These are phyloP conservation scores for Neurospora sp. DNA, from an alignment of 495 filamentous ascomycete genomes.

Conservation along the genomic window DNA sequence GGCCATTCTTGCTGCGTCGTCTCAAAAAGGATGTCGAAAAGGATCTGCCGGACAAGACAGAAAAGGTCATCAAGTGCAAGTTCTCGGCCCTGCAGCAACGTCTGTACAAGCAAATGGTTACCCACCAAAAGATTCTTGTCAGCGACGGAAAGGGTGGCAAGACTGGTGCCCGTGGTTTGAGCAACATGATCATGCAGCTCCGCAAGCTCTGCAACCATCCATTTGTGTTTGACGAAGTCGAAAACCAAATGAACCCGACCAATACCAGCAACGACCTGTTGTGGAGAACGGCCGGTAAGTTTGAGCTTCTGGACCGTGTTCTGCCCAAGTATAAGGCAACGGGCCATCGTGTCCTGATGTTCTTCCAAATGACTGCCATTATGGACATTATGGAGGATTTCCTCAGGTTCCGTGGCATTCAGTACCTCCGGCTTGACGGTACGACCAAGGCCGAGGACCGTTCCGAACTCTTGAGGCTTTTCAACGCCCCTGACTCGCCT, in stretches of 20 bases:
- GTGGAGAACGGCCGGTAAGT: conserved; percentile 95
- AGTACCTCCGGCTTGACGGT: conserved; percentile 88
- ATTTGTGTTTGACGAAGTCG: conserved; percentile 95
- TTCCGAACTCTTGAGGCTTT: conserved; percentile 75
- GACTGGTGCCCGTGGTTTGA: conserved; percentile 87
- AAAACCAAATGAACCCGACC: conserved; percentile 91
- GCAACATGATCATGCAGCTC: conserved; percentile 99
- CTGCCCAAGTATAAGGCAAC: conserved; percentile 84
- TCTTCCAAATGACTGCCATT: conserved; percentile 99
- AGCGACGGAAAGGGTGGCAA: conserved; percentile 94
- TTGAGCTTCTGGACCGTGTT: conserved; percentile 86
- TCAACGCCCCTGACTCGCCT: conserved; percentile 80
- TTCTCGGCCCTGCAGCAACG: conserved; percentile 90
- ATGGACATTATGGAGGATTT: conserved; percentile 99
- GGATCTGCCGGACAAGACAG: conserved; percentile 94
- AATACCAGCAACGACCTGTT: conserved; percentile 82
- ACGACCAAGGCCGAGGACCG: conserved; percentile 96
- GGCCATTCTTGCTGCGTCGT: conserved; percentile 94
- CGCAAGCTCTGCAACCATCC: conserved; percentile 99
- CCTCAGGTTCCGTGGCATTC: conserved; percentile 66
- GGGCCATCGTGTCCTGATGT: conserved; percentile 93
- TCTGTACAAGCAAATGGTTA: conserved; percentile 93
- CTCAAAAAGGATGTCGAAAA: conserved; percentile 99
- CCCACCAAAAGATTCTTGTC: conserved; percentile 84
- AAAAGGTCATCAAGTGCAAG: conserved; percentile 97